Conservation (phyloP, 768 basidiomycete species). For the Lactifluus subvellereus region DNA sequence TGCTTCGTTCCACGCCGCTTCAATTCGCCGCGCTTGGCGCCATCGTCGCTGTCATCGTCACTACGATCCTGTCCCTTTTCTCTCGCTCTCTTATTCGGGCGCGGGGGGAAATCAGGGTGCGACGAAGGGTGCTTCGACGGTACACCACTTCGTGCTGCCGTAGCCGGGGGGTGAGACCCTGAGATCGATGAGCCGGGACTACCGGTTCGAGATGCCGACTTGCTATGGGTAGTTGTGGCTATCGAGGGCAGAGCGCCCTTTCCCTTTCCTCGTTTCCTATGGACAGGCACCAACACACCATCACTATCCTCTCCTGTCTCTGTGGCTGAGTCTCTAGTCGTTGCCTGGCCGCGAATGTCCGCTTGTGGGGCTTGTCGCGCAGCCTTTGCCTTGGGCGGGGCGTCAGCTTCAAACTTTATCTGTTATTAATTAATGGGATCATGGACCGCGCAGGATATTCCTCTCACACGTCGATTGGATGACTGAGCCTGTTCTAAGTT, state of each 20-base stretch:
- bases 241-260: not conserved
- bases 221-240: constrained; percentile 1
- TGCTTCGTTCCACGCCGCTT: constrained; percentile 55
- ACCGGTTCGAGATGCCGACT: not conserved
- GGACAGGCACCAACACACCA: not conserved
- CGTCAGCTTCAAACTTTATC: constrained; percentile 1
- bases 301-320: constrained; percentile 3
- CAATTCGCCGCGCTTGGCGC: constrained; percentile 39
- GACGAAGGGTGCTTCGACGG: constrained; percentile 23
- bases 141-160: constrained; percentile 4
- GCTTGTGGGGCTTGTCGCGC: constrained; percentile 2
- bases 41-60: constrained; percentile 57
- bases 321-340: not conserved
- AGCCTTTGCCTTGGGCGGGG: not conserved
- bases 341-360: not conserved
- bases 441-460: not conserved
- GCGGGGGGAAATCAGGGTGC: constrained; percentile 50
- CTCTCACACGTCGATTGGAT: not conserved
- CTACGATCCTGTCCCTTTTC: constrained; percentile 29
- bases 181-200: constrained; percentile 1
- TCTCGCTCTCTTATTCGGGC: constrained; percentile 38
- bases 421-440: not conserved
- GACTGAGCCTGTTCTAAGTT: not conserved
- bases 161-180: constrained; percentile 1
- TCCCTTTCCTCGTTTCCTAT: not conserved